Evolutionary conservation across 352 stramenopile genomes (phyloP).

Genomic region (Pythium vanterpoolii): DNA sequence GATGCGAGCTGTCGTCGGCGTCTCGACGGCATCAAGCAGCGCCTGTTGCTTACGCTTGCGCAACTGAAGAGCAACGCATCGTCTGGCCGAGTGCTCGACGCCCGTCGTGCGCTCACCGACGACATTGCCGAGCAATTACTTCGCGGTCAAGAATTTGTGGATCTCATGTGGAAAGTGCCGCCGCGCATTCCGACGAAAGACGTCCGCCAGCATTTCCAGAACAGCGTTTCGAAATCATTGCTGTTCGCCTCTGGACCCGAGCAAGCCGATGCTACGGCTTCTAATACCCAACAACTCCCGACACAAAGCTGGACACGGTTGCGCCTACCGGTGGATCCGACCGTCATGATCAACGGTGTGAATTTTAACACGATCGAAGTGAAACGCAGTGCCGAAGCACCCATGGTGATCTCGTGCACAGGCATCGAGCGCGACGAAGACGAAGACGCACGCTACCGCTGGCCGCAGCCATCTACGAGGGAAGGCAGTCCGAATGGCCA

Average conservation of each 20-base stretch:
- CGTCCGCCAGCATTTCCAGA: slow-evolving; percentile 45
- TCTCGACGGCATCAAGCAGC: slow-evolving; percentile 79
- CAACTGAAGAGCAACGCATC: slow-evolving; percentile 64
- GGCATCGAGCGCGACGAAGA: slow-evolving; percentile 72
- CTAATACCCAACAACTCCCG: neutral
- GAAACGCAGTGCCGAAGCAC: slow-evolving; percentile 77
- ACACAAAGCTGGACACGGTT: slow-evolving; percentile 32
- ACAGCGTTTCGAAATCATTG: slow-evolving; percentile 44
- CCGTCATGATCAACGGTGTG: slow-evolving; percentile 68
- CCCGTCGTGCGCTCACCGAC: slow-evolving; percentile 32
- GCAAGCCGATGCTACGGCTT: neutral
- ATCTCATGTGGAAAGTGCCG: slow-evolving; percentile 82
- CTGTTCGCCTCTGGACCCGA: slow-evolving; percentile 26
- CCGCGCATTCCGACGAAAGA: slow-evolving; percentile 61
- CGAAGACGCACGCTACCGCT: slow-evolving; percentile 25
- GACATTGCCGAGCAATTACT: slow-evolving; percentile 79
- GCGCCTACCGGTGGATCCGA: slow-evolving; percentile 68
- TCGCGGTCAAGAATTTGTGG: slow-evolving; percentile 78
- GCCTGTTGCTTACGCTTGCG: slow-evolving; percentile 63
- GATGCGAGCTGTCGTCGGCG: slow-evolving; percentile 71
- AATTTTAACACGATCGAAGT: slow-evolving; percentile 74
- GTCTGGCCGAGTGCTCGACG: slow-evolving; percentile 30
- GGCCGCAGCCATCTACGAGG: slow-evolving; percentile 1
- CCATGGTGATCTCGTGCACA: slow-evolving; percentile 79
- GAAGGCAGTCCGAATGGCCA: slow-evolving; percentile 34